Evolutionary conservation across 2,329 filamentous ascomycete species (phyloP), one percentile per base, ranked within the genome.

Genomic region (Neonectria sp.): DNA sequence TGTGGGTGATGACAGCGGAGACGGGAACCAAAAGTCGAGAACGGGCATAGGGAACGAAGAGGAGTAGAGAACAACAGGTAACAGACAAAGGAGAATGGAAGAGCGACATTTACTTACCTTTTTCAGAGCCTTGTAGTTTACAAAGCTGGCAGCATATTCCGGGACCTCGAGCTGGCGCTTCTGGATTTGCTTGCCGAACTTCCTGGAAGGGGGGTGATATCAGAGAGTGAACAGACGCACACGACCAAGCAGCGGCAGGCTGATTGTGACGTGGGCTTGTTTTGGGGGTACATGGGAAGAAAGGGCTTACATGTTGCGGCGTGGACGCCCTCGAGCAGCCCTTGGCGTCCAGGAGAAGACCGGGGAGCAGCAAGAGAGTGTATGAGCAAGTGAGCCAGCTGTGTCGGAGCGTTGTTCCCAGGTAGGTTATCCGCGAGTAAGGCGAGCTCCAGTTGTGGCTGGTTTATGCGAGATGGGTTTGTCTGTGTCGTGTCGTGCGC

Each of bases 181-280:
- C 86, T 98, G 96, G 75, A 99, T 97, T 81, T 98, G 94, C 87
- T 99, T 99, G 82, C 96, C 96, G 86, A 99, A 99, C 90, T 99
- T 99, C 96, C 95, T 99, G 77, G 70, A 66, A 59, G 9, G 58
- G 61, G 61, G 57, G 59, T 51, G 63, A 40, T 21, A 61, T 69
- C 55, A 75, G 69, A 49, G 60, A 56, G 56, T 33, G 27, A 60
- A 66, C 52, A 53, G 51, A 37, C 52, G 31, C 49, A 56, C 45
- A 62, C 63, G 55, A 37, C 57, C 35, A 45, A 58, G 43, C 43
- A 45, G 51, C 46, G 5, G 13, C 3, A 15, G 4, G 33, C 25
- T 49, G 48, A 46, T 37, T 52, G 40, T 45, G 66, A 62, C 25
- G 60, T 63, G 49, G 43, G 46, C 56, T 55, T 55, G 46, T 55